Evolutionary conservation across 179 eudicot species (phyloP).

Genomic region (Vitellaria paradoxa): DNA sequence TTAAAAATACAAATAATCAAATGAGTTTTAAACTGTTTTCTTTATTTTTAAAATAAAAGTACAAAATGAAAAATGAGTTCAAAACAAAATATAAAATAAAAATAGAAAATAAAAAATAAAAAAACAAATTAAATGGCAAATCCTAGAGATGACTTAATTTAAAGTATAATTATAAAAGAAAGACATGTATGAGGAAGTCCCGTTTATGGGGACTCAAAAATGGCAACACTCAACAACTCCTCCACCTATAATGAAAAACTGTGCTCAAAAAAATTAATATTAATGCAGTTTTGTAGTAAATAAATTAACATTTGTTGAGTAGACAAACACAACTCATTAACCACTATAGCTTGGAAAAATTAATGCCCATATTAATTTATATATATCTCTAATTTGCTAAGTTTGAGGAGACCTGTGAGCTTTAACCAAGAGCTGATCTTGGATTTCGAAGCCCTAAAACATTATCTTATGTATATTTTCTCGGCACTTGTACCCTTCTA

Average conservation of each 20-base stretch:
- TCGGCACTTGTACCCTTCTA: slow-evolving; percentile 10
- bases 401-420: slow-evolving; percentile 31
- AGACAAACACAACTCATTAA: slow-evolving; percentile 50
- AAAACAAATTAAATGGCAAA: too few species aligned
- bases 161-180: too few species aligned
- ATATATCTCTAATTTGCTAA: slow-evolving; percentile 17
- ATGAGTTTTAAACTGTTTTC: too few species aligned
- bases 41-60: too few species aligned
- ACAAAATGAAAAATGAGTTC: too few species aligned
- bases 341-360: slow-evolving; percentile 33
- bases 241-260: slow-evolving; percentile 41
- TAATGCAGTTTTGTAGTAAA: slow-evolving; percentile 29
- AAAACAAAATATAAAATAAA: too few species aligned
- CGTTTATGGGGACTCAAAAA: slow-evolving; percentile 38
- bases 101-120: too few species aligned
- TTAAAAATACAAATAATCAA: too few species aligned
- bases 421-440: slow-evolving; percentile 24
- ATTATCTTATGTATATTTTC: background rate
- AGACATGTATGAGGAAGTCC: slow-evolving; percentile 48
- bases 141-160: too few species aligned
- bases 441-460: slow-evolving; percentile 21
- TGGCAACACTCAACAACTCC: slow-evolving; percentile 51
- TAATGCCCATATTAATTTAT: background rate
- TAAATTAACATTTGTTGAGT: slow-evolving; percentile 21
- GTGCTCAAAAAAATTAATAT: slow-evolving; percentile 21